phyloP scores from a whole-genome alignment of 768 basidiomycete genomes.

The Clathrus columnatus region DNA sequence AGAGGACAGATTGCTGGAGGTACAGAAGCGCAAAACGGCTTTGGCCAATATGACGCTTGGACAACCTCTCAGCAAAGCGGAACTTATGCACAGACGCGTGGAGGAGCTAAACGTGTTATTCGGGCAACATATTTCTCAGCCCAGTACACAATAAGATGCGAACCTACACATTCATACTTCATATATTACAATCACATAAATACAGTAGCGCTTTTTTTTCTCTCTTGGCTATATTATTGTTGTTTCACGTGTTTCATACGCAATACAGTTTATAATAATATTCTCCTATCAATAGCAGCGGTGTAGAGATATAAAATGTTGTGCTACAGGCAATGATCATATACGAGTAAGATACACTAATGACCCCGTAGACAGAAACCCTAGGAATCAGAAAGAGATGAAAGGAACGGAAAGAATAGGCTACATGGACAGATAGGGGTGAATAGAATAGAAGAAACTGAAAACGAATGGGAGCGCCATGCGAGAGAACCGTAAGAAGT shows the following conservation, averaged over 20 bases:
- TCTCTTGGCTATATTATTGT: neutral
- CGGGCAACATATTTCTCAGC: slow-evolving; percentile 1
- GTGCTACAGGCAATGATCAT: neutral
- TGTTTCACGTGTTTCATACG: neutral
- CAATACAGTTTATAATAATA: neutral
- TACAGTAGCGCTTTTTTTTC: neutral
- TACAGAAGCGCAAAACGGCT: slow-evolving; percentile 91
- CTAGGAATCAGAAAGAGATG: neutral
- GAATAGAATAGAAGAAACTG: neutral
- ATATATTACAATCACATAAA: neutral
- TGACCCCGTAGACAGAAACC: neutral
- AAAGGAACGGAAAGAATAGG: neutral
- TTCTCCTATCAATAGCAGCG: neutral
- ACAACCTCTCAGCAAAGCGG: slow-evolving; percentile 80
- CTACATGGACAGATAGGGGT: neutral
- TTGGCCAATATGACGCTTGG: slow-evolving; percentile 85
- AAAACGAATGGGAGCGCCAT: neutral
- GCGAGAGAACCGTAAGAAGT: neutral
- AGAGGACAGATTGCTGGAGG: slow-evolving; percentile 84
- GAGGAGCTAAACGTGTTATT: slow-evolving; percentile 81
- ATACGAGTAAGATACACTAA: neutral
- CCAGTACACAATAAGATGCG: neutral
- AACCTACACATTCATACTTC: neutral
- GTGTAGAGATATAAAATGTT: neutral
- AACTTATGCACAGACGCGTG: slow-evolving; percentile 78